These are phyloP conservation scores for Tylopilus cervinicoccineus DNA, from an alignment of 768 basidiomycete genomes.

Conservation along the genomic window DNA sequence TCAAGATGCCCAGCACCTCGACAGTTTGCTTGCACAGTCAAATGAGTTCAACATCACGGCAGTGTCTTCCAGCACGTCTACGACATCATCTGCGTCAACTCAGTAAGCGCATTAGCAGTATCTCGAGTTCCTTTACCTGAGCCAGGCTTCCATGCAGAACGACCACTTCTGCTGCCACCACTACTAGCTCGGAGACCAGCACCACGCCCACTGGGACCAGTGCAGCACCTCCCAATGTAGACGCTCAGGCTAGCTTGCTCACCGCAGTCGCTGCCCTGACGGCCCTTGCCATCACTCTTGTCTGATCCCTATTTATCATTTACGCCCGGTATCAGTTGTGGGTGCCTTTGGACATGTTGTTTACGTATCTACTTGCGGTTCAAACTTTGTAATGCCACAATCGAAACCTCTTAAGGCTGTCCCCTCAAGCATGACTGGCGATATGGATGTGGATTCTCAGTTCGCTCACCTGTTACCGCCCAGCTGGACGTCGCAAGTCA, in stretches of 20 bases:
- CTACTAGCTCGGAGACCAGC: constrained; percentile 21
- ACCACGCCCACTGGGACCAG: constrained; percentile 27
- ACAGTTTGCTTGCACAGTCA: constrained; percentile 70
- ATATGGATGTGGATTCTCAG: constrained; percentile 25
- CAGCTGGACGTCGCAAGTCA: constrained; percentile 83
- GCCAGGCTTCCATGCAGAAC: constrained; percentile 7
- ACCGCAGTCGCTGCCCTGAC: constrained; percentile 34
- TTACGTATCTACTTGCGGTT: no score
- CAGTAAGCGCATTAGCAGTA: constrained; percentile 13
- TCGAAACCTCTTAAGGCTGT: no score
- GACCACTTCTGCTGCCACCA: neutral
- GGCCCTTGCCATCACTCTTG: constrained; percentile 26
- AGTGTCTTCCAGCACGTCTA: constrained; percentile 13
- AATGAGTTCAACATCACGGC: constrained; percentile 49
- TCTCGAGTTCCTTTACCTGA: neutral
- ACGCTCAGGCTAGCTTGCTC: constrained; percentile 31
- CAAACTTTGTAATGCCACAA: no score
- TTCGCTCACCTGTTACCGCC: constrained; percentile 82
- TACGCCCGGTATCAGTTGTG: no score
- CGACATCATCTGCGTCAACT: constrained; percentile 10
- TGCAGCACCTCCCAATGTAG: constrained; percentile 29
- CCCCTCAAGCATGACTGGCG: neutral
- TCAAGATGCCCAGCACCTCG: constrained; percentile 40
- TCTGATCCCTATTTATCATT: no score
- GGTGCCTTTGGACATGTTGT: neutral